Evolutionary conservation across 2,329 filamentous ascomycete genomes (phyloP).

Genomic region (Chrysoporthe austroafricana): DNA sequence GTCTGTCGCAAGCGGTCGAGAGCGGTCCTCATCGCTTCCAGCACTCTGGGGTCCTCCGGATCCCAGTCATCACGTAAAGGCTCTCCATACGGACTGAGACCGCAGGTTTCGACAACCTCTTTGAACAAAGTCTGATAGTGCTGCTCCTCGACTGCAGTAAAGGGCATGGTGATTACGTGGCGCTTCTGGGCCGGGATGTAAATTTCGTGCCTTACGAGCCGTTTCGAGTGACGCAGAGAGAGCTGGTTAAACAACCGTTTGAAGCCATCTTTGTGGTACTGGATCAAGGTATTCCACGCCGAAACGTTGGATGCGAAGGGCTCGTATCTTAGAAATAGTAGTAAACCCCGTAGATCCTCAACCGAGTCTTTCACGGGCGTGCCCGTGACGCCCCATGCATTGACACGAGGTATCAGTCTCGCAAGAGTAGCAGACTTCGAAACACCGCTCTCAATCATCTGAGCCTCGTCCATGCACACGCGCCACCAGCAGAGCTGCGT

Average conservation of each 20-base stretch:
- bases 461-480: constrained; percentile 76
- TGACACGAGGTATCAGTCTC: constrained; percentile 76
- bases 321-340: constrained; percentile 79
- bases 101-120: constrained; percentile 73
- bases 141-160: constrained; percentile 88
- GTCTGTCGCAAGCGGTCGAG: constrained; percentile 79
- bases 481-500: constrained; percentile 88
- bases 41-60: constrained; percentile 55
- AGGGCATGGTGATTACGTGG: constrained; percentile 85
- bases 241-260: constrained; percentile 70
- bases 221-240: constrained; percentile 84
- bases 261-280: constrained; percentile 66
- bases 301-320: constrained; percentile 69
- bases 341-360: constrained; percentile 74
- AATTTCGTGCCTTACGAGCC: constrained; percentile 77
- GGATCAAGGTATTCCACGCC: constrained; percentile 71
- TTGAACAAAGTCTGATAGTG: constrained; percentile 79
- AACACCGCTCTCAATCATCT: constrained; percentile 91
- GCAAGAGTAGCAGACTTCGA: constrained; percentile 83
- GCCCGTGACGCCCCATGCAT: constrained; percentile 91
- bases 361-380: constrained; percentile 78
- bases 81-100: constrained; percentile 65
- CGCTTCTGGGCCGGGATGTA: constrained; percentile 81
- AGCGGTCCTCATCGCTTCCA: constrained; percentile 79
- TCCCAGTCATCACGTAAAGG: constrained; percentile 68